Conservation (phyloP, 2,329 filamentous ascomycete genomes). For the Penicillium sp. region DNA sequence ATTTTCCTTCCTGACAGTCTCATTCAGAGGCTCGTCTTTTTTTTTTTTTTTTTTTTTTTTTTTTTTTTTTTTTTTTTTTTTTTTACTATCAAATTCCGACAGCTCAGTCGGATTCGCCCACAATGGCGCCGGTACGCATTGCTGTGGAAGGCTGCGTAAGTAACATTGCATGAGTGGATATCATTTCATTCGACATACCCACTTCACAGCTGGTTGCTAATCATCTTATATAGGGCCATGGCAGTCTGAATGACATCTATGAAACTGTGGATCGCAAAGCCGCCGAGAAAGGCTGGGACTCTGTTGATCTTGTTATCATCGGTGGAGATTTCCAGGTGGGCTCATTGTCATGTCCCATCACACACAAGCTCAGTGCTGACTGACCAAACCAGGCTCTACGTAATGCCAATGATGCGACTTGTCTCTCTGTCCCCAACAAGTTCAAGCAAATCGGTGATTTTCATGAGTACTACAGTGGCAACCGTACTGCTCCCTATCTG, state of each 20-base stretch:
- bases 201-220: slow-evolving; percentile 1
- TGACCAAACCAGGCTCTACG: slow-evolving; percentile 64
- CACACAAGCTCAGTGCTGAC: background rate
- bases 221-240: slow-evolving; percentile 67
- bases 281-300: slow-evolving; percentile 70
- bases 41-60: background rate
- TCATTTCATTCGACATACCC: background rate
- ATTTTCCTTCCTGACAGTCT: background rate
- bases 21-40: background rate
- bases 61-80: background rate
- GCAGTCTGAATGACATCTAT: slow-evolving; percentile 88
- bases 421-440: slow-evolving; percentile 86
- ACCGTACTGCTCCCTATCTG: slow-evolving; percentile 73
- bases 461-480: slow-evolving; percentile 85
- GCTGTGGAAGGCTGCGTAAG: slow-evolving; percentile 85
- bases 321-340: slow-evolving; percentile 88
- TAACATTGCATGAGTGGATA: slow-evolving; percentile 12
- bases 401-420: slow-evolving; percentile 80
- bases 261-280: slow-evolving; percentile 69
- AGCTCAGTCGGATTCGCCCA: background rate
- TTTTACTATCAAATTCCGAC: background rate
- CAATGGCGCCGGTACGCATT: slow-evolving; percentile 55
- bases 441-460: slow-evolving; percentile 90
- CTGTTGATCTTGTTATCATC: slow-evolving; percentile 86
- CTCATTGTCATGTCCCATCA: slow-evolving; percentile 10